A percentile compares a stretch with the other conserved stretches of the same genome.
These are phyloP conservation scores for Tetrahymena thermophila DNA, from an alignment of 73 alveolate species.

Conservation along the genomic window DNA sequence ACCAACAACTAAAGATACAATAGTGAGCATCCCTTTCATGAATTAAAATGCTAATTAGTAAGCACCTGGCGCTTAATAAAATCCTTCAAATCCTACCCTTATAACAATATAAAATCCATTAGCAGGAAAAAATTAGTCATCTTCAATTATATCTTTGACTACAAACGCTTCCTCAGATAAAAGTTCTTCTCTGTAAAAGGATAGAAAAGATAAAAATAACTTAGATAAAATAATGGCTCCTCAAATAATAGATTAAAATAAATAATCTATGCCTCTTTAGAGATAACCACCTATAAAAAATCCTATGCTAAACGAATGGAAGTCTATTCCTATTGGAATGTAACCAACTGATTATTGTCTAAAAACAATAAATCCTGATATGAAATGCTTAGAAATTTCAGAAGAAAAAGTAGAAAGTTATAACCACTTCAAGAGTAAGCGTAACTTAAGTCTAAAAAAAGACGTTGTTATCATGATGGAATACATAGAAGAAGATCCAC, in stretches of 20 bases:
- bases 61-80: not conserved
- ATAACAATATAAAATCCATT: not conserved
- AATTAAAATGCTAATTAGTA: not conserved
- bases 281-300: not conserved
- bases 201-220: not conserved
- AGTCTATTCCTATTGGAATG: not conserved
- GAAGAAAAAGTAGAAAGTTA: not conserved
- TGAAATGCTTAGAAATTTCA: not conserved
- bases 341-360: not conserved
- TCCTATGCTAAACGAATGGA: not conserved
- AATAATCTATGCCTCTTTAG: not conserved
- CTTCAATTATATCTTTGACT: not conserved
- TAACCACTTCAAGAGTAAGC: not conserved
- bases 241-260: not conserved
- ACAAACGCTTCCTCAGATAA: not conserved
- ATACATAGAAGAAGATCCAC: constrained; percentile 48
- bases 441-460: not conserved
- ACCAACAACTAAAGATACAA: not conserved
- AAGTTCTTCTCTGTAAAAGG: not conserved
- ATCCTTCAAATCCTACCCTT: not conserved
- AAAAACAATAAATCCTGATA: not conserved
- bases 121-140: not conserved
- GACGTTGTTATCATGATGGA: constrained; percentile 45
- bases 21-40: not conserved
- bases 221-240: not conserved